Percentiles rank a stretch among this genome's conserved stretches.
Conservation (phyloP, 257 asterid species). For the Solanum corneliomulleri region DNA sequence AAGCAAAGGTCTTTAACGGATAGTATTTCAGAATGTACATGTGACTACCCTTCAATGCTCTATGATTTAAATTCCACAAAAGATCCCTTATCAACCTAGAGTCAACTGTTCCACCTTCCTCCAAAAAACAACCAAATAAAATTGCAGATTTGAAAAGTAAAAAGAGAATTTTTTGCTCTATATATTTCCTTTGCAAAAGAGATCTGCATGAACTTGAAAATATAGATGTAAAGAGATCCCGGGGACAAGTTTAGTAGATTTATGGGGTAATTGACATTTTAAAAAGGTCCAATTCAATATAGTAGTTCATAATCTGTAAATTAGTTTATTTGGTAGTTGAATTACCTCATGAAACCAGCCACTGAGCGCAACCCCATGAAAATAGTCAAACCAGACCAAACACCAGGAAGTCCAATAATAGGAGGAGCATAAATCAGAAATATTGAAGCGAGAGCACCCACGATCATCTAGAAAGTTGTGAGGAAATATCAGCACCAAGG, state of each 20-base stretch:
- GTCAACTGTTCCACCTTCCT: background rate
- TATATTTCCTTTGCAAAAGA: background rate
- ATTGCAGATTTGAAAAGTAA: background rate
- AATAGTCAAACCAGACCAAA: slow-evolving; percentile 34
- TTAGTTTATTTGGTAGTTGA: background rate
- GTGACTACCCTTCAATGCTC: background rate
- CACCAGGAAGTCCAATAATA: slow-evolving; percentile 26
- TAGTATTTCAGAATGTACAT: background rate
- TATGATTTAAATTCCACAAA: background rate
- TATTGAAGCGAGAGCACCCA: slow-evolving; percentile 28
- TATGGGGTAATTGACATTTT: background rate
- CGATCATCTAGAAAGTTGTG: slow-evolving; percentile 16
- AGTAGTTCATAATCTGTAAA: background rate
- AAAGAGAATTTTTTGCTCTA: background rate
- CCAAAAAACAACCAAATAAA: background rate
- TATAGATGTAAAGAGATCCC: background rate
- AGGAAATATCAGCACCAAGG: background rate
- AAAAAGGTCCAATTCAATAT: background rate
- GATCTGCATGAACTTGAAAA: background rate
- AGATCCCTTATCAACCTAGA: background rate
- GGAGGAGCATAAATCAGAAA: slow-evolving; percentile 31
- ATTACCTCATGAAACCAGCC: slow-evolving; percentile 29
- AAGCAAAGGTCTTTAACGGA: background rate
- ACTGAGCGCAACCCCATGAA: slow-evolving; percentile 30
- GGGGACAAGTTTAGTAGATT: background rate